Evolutionary conservation across 257 asterid species (phyloP), one percentile per base, ranked within the genome.

Genomic region (Salvia rosmarinus): DNA sequence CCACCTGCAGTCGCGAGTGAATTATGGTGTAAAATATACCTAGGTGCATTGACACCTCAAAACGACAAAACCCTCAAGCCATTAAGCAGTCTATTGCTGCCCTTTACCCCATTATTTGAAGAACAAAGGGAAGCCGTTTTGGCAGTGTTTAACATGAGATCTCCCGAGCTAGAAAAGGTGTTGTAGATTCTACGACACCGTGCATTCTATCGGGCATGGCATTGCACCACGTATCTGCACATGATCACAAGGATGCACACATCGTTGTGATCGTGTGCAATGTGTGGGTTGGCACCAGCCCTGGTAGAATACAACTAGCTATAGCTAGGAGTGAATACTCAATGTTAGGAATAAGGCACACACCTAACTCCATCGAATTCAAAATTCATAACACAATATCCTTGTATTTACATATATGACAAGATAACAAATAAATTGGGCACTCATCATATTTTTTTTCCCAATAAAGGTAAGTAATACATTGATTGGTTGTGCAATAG

Each of bases 401-500:
- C 28, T n/a, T 13, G 42, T 57, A 25, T 4, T 23, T 1, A n/a
- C 11, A 19, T n/a, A 57, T 6, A 32, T 1, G 4, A 1, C 37
- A 4, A 32, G 2, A 32, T 32, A 32, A 32, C 37, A 32, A 8
- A 9, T 9, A 9, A 7, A 10, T 39, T 9, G 44, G 11, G 44
- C 44, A 9, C 44, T 8, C 12, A 39, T 39, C 2, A 39, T 10
- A 39, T 39, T 7, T 39, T 39, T 1, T 9, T 39, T 39, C 42
- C 9, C 42, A 39, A 10, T 9, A 39, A 39, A 39, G 11, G 11
- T 8, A 39, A 39, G 9, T 17, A 8, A 25, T 20, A 9, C 4
- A 65, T 52, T 63, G 6, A 32, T 25, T 23, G 59, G 62, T 11
- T 5, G 44, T 17, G 70, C 6, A 43, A 64, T 5, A 64, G 70